Evolutionary conservation across 2,329 filamentous ascomycete species (phyloP), one percentile per base, ranked within the genome.

Genomic region (Pseudocercospora vitis): DNA sequence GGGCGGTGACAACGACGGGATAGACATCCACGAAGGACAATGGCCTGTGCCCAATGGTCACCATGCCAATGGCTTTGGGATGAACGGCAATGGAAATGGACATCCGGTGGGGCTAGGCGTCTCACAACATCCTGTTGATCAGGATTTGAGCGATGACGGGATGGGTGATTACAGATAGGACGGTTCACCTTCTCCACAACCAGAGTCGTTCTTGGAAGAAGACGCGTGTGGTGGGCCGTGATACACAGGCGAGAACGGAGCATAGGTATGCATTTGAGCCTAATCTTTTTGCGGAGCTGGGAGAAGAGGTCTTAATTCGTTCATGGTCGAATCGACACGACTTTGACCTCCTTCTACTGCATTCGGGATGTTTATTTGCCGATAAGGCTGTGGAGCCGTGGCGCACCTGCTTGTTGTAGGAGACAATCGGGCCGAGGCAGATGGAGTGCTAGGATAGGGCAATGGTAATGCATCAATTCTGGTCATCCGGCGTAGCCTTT

Each of bases 1-100:
- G 47, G 56, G 59, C 9, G 48, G 45, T 0, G 66, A 65, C 29
- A 64, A 67, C 39, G 63, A 60, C 21, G 55, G 53, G 5, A 37
- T 63, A 44, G 56, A 58, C 24, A 42, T 57, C 2, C 55, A 56
- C 23, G 60, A 63, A 32, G 58, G 56, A 2, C 58, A 63, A 35
- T 62, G 59, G 58, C 56, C 56, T 4, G 57, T 60, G 29, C 50
- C 55, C 4, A 61, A 59, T 14, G 59, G 56, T 21, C 53, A 56
- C 26, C 9, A 31, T 8, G 19, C 39, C 14, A 54, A 54, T 12
- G 53, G 50, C 1, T 37, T 52, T 48, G 53, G 53, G 3, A 44
- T 52, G 48, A 55, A 52, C 14, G 51, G 48, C 12, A 26, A 51
- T 40, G 51, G 45, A 9, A 54, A 54, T 26, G 39, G 45, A 7